Percentiles rank a stretch among this genome's conserved stretches.
Conservation (phyloP, 805 yeast genomes). For the Lachancea mirantina region DNA sequence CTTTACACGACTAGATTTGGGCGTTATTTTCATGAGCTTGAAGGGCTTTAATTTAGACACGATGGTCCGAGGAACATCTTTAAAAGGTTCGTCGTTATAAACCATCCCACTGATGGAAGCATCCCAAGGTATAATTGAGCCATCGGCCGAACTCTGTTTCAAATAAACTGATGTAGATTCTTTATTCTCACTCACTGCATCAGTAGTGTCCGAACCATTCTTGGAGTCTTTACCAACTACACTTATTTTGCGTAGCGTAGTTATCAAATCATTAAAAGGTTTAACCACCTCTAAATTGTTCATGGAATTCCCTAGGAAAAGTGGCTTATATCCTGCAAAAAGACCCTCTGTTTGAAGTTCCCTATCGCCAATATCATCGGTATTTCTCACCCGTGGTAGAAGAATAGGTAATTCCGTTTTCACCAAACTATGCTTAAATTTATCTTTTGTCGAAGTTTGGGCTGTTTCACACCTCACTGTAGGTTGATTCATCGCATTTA, state of each 20-base stretch:
- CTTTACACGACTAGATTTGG: slow-evolving; percentile 74
- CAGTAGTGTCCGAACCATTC: slow-evolving; percentile 16
- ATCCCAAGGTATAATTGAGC: slow-evolving; percentile 35
- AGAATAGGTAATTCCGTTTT: too few relatives aligned
- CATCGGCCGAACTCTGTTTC: slow-evolving; percentile 10
- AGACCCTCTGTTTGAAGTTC: slow-evolving; percentile 34
- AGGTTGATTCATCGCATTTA: too few relatives aligned
- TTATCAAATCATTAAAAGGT: slow-evolving; percentile 16
- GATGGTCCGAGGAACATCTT: slow-evolving; percentile 32
- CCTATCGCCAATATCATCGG: slow-evolving; percentile 22
- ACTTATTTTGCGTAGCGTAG: slow-evolving; percentile 18
- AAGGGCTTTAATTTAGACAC: slow-evolving; percentile 34
- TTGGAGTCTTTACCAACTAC: slow-evolving; percentile 10
- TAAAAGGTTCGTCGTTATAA: slow-evolving; percentile 29
- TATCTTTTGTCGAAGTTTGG: too few relatives aligned
- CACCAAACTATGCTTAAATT: too few relatives aligned
- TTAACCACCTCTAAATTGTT: slow-evolving; percentile 7
- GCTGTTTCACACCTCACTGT: too few relatives aligned
- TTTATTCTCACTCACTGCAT: slow-evolving; percentile 3
- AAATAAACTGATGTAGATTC: too few relatives aligned
- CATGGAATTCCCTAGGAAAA: slow-evolving; percentile 34
- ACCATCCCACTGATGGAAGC: slow-evolving; percentile 34
- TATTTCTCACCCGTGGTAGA: slow-evolving; percentile 27
- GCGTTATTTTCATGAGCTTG: slow-evolving; percentile 50
- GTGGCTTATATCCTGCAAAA: slow-evolving; percentile 41